A percentile compares a stretch with the other conserved stretches of the same genome.
phyloP scores from a whole-genome alignment of 2,329 filamentous ascomycete species.

The Claviceps pusilla region DNA sequence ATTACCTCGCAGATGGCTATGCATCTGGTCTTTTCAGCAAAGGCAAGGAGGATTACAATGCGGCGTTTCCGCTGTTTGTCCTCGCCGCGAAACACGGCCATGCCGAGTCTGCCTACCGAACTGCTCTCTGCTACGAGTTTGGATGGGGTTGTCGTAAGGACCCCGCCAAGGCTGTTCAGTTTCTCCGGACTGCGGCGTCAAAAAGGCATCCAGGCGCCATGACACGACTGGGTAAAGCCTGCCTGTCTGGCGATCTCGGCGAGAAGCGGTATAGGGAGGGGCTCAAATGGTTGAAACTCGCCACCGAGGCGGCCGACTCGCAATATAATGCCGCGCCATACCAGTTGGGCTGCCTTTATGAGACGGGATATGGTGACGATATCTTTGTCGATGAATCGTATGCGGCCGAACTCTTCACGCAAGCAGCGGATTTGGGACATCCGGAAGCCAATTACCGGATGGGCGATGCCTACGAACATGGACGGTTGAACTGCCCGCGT shows the following conservation, averaged over 20 bases:
- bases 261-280: slow-evolving; percentile 78
- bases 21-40: slow-evolving; percentile 92
- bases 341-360: slow-evolving; percentile 75
- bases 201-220: slow-evolving; percentile 94
- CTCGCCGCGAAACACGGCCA: slow-evolving; percentile 93
- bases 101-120: slow-evolving; percentile 86
- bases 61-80: slow-evolving; percentile 83
- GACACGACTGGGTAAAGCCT: slow-evolving; percentile 80
- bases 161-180: slow-evolving; percentile 82
- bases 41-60: slow-evolving; percentile 79
- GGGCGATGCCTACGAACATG: slow-evolving; percentile 95
- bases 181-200: slow-evolving; percentile 74
- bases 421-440: slow-evolving; percentile 84
- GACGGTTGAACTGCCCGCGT: slow-evolving; percentile 68
- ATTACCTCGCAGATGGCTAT: slow-evolving; percentile 89
- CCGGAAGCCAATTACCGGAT: slow-evolving; percentile 72
- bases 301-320: slow-evolving; percentile 70
- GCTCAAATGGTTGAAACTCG: slow-evolving; percentile 90
- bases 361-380: slow-evolving; percentile 86
- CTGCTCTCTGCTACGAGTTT: slow-evolving; percentile 92
- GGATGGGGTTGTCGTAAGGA: slow-evolving; percentile 92
- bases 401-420: slow-evolving; percentile 84
- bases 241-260: slow-evolving; percentile 77
- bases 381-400: slow-evolving; percentile 84
- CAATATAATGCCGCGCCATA: slow-evolving; percentile 92